Percentiles rank a stretch among this genome's conserved stretches.
phyloP scores from a whole-genome alignment of 352 stramenopile genomes.

The Plasmopara viticola region DNA sequence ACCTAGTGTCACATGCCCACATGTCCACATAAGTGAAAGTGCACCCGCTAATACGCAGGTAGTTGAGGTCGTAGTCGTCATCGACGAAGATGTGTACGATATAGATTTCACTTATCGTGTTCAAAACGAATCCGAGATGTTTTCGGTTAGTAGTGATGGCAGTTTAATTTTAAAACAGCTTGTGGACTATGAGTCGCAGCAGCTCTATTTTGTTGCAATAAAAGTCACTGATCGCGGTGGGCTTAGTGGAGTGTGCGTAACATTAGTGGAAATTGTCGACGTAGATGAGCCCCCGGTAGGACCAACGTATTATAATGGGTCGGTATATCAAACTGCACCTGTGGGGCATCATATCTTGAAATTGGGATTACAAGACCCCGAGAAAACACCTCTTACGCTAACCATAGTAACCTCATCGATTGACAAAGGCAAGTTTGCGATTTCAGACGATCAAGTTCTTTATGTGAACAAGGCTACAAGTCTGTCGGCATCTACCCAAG shows the following conservation, averaged over 20 bases:
- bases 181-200: slow-evolving; percentile 35
- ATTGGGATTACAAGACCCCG: slow-evolving; percentile 15
- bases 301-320: slow-evolving; percentile 24
- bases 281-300: slow-evolving; percentile 35
- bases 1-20: slow-evolving; percentile 10
- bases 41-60: slow-evolving; percentile 10
- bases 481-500: slow-evolving; percentile 1
- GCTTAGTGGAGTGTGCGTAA: slow-evolving; percentile 29
- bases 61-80: slow-evolving; percentile 2
- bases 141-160: slow-evolving; percentile 29
- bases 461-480: slow-evolving; percentile 8
- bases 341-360: slow-evolving; percentile 13
- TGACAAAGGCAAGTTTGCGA: slow-evolving; percentile 4
- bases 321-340: slow-evolving; percentile 18
- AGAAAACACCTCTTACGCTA: slow-evolving; percentile 10
- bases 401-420: slow-evolving; percentile 7
- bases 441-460: slow-evolving; percentile 15
- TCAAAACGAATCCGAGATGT: slow-evolving; percentile 16
- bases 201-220: slow-evolving; percentile 23
- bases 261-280: slow-evolving; percentile 33
- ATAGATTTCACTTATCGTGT: slow-evolving; percentile 16
- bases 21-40: slow-evolving; percentile 19
- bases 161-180: slow-evolving; percentile 23
- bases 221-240: slow-evolving; percentile 27
- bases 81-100: slow-evolving; percentile 20